Percentiles rank a stretch among this genome's conserved stretches.
Evolutionary conservation across 495 filamentous ascomycete genomes (phyloP).

Genomic region (Opeltia flavorubescens): DNA sequence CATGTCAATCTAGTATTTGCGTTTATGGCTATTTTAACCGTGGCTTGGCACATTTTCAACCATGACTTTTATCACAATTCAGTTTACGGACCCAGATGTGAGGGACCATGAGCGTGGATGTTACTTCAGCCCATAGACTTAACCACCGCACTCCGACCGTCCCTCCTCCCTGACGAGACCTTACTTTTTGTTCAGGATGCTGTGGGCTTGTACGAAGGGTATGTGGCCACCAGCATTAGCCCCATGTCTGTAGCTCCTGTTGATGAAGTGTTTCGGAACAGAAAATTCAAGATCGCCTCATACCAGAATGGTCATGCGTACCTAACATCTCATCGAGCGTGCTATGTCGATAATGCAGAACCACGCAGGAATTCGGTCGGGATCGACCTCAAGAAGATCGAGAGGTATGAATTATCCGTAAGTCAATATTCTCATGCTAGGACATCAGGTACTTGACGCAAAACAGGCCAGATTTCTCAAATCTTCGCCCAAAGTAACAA

Average conservation of each 20-base stretch:
- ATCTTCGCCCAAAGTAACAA: conserved; percentile 83
- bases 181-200: conserved; percentile 93
- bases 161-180: conserved; percentile 76
- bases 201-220: conserved; percentile 97
- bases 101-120: conserved; percentile 39
- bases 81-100: neutral
- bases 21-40: no score
- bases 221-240: conserved; percentile 24
- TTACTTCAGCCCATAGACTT: conserved; percentile 89
- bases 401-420: conserved; percentile 84
- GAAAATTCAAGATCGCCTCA: conserved; percentile 89
- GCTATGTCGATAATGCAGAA: conserved; percentile 84
- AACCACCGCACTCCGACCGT: conserved; percentile 86
- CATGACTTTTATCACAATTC: no score
- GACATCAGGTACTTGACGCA: conserved; percentile 10
- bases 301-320: conserved; percentile 94
- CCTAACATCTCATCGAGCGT: conserved; percentile 84
- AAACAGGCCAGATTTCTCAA: conserved; percentile 80
- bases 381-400: conserved; percentile 80
- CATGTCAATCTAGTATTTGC: no score
- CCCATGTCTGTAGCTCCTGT: neutral
- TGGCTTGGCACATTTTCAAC: no score
- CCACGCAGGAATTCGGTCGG: conserved; percentile 75
- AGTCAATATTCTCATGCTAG: conserved; percentile 1
- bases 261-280: conserved; percentile 21